These are phyloP conservation scores for Aspergillus cristatus DNA, from an alignment of 495 filamentous ascomycete genomes.

Conservation along the genomic window DNA sequence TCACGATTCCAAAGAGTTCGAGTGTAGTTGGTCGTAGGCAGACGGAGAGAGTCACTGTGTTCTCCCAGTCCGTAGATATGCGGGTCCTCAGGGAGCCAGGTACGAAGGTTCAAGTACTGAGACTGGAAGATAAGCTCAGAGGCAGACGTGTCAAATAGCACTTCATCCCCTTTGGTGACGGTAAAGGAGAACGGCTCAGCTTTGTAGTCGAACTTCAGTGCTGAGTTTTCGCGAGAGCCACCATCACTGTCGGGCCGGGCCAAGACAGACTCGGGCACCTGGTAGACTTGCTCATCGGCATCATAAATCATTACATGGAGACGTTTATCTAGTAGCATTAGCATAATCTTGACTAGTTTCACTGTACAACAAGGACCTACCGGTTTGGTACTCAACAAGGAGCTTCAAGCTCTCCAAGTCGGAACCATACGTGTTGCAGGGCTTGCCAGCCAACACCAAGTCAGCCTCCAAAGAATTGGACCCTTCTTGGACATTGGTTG, in stretches of 20 bases:
- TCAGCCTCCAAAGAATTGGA: slow-evolving; percentile 41
- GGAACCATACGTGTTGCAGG: slow-evolving; percentile 63
- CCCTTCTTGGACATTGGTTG: slow-evolving; percentile 49
- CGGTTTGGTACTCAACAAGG: slow-evolving; percentile 65
- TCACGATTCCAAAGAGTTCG: slow-evolving; percentile 78
- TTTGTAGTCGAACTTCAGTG: slow-evolving; percentile 55
- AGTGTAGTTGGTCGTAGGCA: slow-evolving; percentile 65
- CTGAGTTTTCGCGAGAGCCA: slow-evolving; percentile 16
- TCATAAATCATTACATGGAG: slow-evolving; percentile 82
- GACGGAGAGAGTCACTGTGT: slow-evolving; percentile 62
- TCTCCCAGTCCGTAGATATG: slow-evolving; percentile 77
- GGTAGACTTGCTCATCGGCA: slow-evolving; percentile 61
- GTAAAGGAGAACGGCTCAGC: slow-evolving; percentile 68
- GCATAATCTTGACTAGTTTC: slow-evolving; percentile 1
- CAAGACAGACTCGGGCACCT: slow-evolving; percentile 65
- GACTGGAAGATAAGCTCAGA: slow-evolving; percentile 66
- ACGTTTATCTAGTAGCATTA: slow-evolving; percentile 49
- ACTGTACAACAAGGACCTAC: slow-evolving; percentile 32
- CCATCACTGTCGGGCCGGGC: slow-evolving; percentile 42
- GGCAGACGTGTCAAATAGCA: slow-evolving; percentile 71
- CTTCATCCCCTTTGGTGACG: slow-evolving; percentile 54
- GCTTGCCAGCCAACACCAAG: slow-evolving; percentile 54
- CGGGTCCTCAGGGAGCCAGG: slow-evolving; percentile 54
- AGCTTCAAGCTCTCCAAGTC: slow-evolving; percentile 59
- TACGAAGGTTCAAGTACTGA: slow-evolving; percentile 66